Evolutionary conservation across 106 monocot genomes (phyloP).

Genomic region (Apostasia ramifera): DNA sequence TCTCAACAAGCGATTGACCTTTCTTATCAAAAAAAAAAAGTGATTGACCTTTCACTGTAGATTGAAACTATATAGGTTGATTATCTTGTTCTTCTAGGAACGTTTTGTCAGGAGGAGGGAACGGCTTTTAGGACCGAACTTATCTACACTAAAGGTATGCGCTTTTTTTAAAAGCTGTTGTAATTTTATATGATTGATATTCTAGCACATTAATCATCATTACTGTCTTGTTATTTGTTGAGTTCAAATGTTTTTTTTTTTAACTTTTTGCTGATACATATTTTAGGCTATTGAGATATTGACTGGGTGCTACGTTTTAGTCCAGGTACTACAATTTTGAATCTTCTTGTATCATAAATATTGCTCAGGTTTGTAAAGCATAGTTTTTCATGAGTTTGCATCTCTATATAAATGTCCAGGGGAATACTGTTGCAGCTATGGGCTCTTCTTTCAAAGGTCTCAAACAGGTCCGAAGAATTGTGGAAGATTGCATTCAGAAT

Average conservation of each 20-base stretch:
- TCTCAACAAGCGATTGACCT: too few species aligned
- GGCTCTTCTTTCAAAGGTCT: constrained; percentile 93
- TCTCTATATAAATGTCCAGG: constrained; percentile 29
- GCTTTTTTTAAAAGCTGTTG: neutral
- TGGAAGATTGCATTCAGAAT: constrained; percentile 96
- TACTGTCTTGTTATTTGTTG: neutral
- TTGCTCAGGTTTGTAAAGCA: neutral
- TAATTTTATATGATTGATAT: neutral
- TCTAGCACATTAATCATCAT: neutral
- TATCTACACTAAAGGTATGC: constrained; percentile 83
- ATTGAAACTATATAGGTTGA: too few species aligned
- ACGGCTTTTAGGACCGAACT: constrained; percentile 81
- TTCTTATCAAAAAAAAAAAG: too few species aligned
- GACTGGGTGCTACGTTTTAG: constrained; percentile 95
- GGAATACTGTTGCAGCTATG: constrained; percentile 96
- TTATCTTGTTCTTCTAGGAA: constrained; percentile 38
- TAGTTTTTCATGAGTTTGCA: neutral
- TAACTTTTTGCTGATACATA: constrained; percentile 3
- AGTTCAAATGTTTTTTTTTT: constrained; percentile 1
- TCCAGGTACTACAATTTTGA: constrained; percentile 53
- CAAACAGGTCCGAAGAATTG: constrained; percentile 87
- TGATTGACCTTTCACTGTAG: too few species aligned
- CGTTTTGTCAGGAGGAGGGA: constrained; percentile 92
- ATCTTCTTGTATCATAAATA: neutral
- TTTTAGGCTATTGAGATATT: constrained; percentile 91